Evolutionary conservation across 164 flowering plant species (phyloP).

Genomic region (Aristolochia fimbriata): DNA sequence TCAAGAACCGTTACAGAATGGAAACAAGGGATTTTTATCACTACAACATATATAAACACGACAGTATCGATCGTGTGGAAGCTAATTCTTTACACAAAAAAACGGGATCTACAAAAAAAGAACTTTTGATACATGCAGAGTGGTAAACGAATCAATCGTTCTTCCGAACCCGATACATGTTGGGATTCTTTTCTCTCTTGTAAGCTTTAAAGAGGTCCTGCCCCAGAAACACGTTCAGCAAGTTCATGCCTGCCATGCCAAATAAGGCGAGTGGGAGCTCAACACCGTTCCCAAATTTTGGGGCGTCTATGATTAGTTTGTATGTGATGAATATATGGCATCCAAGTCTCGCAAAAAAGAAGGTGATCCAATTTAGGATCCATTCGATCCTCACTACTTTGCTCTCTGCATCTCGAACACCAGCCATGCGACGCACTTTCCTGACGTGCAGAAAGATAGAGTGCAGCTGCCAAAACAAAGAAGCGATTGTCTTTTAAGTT

Average conservation of each 20-base stretch:
- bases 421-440: conserved; percentile 83
- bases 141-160: too few species aligned
- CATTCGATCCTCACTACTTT: conserved; percentile 63
- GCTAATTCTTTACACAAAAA: too few species aligned
- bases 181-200: conserved; percentile 37
- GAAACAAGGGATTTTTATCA: too few species aligned
- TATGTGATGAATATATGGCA: conserved; percentile 65
- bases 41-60: too few species aligned
- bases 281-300: conserved; percentile 61
- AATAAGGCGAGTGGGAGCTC: conserved; percentile 82
- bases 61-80: too few species aligned
- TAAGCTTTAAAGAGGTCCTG: conserved; percentile 67
- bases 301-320: conserved; percentile 73
- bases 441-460: conserved; percentile 81
- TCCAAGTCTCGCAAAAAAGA: conserved; percentile 43
- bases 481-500: background rate
- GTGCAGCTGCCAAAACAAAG: conserved; percentile 52
- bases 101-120: too few species aligned
- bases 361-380: conserved; percentile 60
- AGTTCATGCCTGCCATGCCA: conserved; percentile 92
- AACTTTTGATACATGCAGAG: too few species aligned
- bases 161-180: background rate
- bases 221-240: conserved; percentile 68
- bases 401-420: conserved; percentile 56
- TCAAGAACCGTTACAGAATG: too few species aligned